Evolutionary conservation across 371 early-diverging fungal genomes (phyloP), one percentile per base, ranked within the genome.

Genomic region (Mortierella sp.): DNA sequence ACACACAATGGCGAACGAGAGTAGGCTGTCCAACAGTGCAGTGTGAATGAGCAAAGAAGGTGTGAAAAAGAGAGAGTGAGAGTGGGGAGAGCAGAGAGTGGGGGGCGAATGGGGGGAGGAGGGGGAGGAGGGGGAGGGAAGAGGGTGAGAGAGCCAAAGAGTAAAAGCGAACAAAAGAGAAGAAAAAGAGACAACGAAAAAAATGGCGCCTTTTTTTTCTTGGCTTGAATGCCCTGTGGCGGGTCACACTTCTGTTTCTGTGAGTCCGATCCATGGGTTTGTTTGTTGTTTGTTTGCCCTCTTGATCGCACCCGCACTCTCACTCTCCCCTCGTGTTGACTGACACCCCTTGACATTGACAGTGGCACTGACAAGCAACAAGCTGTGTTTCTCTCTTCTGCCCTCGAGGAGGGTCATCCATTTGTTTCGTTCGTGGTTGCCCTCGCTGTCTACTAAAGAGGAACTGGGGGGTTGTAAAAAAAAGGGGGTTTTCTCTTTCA

Each of bases 201-300:
- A 76, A 43, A 57, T 34, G 72, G 59, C 59, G 59, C 31, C 59
- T 59, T 59, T 59, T 59, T 59, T 31, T 59, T 2, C 13, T 69
- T 44, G 2, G 24, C 19, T 40, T 21, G 26, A 11, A 9, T 0
- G 44, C 46, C 70, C n/a, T 46, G n/a, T 21, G 2, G 37, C 21
- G 19, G 34, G 37, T 31, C 61, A 10, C 61, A 16, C 34, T 16
- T 28, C 37, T 9, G 2, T 5, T 55, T 55, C 2, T 24, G 5
- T 21, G 53, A 19, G 16, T 53, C 13, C 53, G 24, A 13, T 53
- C 43, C 43, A 40, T 40, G 43, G 6, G 48, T 13, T 2, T 46
- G 8, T 13, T 46, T 46, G 48, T 46, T 46, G 48, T 46, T 46
- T 46, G 48, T 46, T 46, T 2, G 10, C 50, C 24, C 53, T 53